These are phyloP conservation scores for Coffea eugenioides DNA, from an alignment of 257 asterid species.

Conservation along the genomic window DNA sequence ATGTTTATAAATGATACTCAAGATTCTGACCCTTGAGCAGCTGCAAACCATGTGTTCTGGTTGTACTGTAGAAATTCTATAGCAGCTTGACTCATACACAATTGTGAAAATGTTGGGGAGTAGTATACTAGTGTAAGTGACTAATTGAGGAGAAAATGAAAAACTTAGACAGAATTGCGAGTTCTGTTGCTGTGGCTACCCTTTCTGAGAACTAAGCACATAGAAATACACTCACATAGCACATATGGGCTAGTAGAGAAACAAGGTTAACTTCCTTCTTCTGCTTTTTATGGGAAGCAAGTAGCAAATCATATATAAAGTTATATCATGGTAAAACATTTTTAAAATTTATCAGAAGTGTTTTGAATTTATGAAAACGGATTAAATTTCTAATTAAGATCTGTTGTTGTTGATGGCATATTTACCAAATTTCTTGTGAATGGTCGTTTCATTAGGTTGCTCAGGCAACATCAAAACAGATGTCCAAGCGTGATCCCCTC, in stretches of 20 bases:
- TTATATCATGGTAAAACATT: neutral
- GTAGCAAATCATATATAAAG: neutral
- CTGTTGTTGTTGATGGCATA: neutral
- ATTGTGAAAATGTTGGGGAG: neutral
- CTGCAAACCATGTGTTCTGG: neutral
- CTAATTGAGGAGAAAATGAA: neutral
- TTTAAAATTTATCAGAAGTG: neutral
- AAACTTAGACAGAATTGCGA: neutral
- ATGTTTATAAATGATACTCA: neutral
- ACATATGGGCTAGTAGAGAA: neutral
- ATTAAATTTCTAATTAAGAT: neutral
- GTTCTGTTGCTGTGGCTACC: neutral
- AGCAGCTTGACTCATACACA: neutral
- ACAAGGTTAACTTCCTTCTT: constrained; percentile 6
- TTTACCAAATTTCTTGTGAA: constrained; percentile 2
- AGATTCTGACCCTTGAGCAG: neutral
- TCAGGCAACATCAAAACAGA: constrained; percentile 98
- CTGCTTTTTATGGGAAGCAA: constrained; percentile 3
- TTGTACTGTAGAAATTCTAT: neutral
- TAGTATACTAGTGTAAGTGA: neutral
- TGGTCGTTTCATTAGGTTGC: constrained; percentile 66
- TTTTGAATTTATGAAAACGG: neutral
- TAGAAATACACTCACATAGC: neutral
- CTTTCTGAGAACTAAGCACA: neutral
- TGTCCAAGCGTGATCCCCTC: constrained; percentile 95